Evolutionary conservation across 495 filamentous ascomycete species (phyloP).

Genomic region (Pyrenopolyporus hunteri): DNA sequence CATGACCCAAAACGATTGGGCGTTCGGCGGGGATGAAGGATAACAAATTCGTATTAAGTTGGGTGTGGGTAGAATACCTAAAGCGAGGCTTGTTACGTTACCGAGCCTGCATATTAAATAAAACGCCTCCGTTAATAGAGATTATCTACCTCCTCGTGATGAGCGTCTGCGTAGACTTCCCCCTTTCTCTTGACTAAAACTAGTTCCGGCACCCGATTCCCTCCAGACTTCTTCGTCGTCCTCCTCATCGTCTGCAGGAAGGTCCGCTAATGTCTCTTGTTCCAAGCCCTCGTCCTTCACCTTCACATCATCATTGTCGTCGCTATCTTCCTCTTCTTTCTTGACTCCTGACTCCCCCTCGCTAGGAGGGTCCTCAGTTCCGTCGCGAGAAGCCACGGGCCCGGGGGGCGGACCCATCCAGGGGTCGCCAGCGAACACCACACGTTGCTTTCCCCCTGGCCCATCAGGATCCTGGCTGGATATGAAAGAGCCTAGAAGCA

Average conservation of each 20-base stretch:
- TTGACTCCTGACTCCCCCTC: conserved; percentile 30
- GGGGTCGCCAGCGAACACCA: conserved; percentile 28
- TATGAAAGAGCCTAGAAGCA: conserved; percentile 46
- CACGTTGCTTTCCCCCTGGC: conserved; percentile 40
- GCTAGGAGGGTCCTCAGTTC: conserved; percentile 35
- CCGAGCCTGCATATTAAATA: too few species aligned
- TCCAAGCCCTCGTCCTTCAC: conserved; percentile 38
- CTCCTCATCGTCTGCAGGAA: conserved; percentile 48
- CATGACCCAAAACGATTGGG: neutral
- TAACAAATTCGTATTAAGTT: neutral
- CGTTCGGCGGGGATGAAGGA: too few species aligned
- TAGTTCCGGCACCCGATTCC: conserved; percentile 57
- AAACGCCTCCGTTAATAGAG: too few species aligned
- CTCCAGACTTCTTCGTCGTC: conserved; percentile 42
- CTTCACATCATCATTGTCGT: conserved; percentile 43
- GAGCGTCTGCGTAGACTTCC: conserved; percentile 34
- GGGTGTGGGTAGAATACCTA: too few species aligned
- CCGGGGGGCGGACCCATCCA: neutral
- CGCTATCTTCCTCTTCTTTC: conserved; percentile 41
- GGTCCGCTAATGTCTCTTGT: conserved; percentile 39
- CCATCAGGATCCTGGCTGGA: conserved; percentile 16
- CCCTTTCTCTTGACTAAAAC: conserved; percentile 47
- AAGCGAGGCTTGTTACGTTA: too few species aligned
- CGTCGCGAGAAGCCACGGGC: neutral
- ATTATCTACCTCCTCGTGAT: conserved; percentile 23